phyloP scores from a whole-genome alignment of 1,284 basidiomycete species.

The Cystodermella granulosa region DNA sequence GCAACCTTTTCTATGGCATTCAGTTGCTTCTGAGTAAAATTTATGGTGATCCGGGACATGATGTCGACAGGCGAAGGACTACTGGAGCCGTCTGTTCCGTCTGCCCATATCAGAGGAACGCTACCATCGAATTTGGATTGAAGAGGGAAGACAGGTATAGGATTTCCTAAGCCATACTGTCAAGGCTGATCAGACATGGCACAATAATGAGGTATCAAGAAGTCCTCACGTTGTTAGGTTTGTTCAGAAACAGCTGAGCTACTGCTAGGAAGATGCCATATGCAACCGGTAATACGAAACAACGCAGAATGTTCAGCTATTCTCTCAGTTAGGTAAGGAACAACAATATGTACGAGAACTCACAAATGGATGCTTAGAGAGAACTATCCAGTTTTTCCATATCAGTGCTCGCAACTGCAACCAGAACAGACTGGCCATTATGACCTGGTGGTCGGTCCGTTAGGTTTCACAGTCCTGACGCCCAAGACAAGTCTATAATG shows the following conservation, averaged over 20 bases:
- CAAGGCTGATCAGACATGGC: neutral
- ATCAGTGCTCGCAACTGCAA: constrained; percentile 60
- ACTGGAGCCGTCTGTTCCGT: constrained; percentile 52
- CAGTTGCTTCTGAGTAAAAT: constrained; percentile 46
- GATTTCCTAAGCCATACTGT: constrained; percentile 63
- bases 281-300: constrained; percentile 62
- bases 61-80: constrained; percentile 52
- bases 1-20: constrained; percentile 46
- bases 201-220: neutral
- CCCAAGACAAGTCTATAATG: too few species aligned
- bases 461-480: too few species aligned
- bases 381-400: constrained; percentile 72
- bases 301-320: constrained; percentile 62
- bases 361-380: constrained; percentile 61
- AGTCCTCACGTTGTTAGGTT: constrained; percentile 51
- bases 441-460: too few species aligned
- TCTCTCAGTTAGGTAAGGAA: constrained; percentile 12
- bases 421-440: constrained; percentile 45
- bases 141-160: constrained; percentile 49
- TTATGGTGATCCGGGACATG: constrained; percentile 52
- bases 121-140: constrained; percentile 49
- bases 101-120: constrained; percentile 58
- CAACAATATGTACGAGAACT: constrained; percentile 25
- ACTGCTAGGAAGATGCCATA: constrained; percentile 66
- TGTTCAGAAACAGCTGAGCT: constrained; percentile 55